phyloP scores from a whole-genome alignment of 352 stramenopile species.

The Phytophthora boehmeriae region DNA sequence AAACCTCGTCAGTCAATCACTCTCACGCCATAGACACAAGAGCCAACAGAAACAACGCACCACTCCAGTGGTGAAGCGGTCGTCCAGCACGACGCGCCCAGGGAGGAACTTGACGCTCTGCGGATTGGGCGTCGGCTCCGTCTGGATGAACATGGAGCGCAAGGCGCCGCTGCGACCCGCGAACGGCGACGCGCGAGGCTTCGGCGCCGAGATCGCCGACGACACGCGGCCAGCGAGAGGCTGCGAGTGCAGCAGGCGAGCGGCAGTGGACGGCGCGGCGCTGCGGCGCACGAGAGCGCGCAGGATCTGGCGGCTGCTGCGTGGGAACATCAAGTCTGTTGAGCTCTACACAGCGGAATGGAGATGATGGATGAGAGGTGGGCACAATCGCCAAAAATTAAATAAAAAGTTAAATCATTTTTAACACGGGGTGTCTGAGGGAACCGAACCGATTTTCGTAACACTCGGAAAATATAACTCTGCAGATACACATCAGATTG shows the following conservation, averaged over 20 bases:
- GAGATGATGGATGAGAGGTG: neutral
- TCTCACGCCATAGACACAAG: neutral
- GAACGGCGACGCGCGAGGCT: slow-evolving; percentile 32
- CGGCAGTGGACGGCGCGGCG: slow-evolving; percentile 6
- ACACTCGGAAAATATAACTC: no score
- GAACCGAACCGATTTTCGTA: no score
- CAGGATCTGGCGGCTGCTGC: slow-evolving; percentile 32
- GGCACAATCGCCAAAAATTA: no score
- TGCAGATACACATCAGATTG: no score
- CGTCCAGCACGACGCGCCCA: slow-evolving; percentile 88
- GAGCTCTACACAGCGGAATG: no score
- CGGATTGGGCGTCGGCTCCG: slow-evolving; percentile 97
- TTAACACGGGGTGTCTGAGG: no score
- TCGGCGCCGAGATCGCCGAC: neutral
- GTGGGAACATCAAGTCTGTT: slow-evolving; percentile 29
- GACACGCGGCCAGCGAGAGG: slow-evolving; percentile 1
- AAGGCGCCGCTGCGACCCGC: slow-evolving; percentile 42
- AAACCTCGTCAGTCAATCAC: slow-evolving; percentile 3
- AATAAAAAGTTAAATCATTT: no score
- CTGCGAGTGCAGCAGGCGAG: slow-evolving; percentile 22
- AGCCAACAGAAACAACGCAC: slow-evolving; percentile 4
- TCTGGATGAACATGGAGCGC: slow-evolving; percentile 98
- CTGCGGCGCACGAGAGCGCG: slow-evolving; percentile 32
- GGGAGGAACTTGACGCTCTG: slow-evolving; percentile 98
- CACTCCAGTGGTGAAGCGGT: slow-evolving; percentile 87